phyloP scores from a whole-genome alignment of 2,329 filamentous ascomycete species.

The Massarina eburnea region DNA sequence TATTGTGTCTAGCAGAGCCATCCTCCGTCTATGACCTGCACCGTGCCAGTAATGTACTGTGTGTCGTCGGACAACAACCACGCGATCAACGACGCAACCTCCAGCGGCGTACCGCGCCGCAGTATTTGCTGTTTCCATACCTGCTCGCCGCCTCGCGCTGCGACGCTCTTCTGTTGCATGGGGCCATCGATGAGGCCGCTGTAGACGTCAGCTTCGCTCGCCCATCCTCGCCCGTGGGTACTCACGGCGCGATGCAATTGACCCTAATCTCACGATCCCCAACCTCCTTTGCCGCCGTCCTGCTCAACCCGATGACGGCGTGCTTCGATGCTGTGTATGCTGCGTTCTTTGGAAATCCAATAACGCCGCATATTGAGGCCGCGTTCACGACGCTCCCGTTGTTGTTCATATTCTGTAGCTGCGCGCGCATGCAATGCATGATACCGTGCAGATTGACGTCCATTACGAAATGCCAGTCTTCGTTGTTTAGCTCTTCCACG shows the following conservation, averaged over 20 bases:
- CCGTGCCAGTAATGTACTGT: conserved; percentile 48
- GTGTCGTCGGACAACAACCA: conserved; percentile 49
- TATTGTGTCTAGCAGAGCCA: conserved; percentile 14
- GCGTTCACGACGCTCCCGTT: conserved; percentile 47
- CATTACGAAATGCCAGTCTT: conserved; percentile 45
- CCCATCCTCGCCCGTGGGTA: conserved; percentile 1
- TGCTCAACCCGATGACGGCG: conserved; percentile 45
- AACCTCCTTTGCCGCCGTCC: conserved; percentile 43
- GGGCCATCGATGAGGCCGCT: conserved; percentile 39
- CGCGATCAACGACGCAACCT: conserved; percentile 45
- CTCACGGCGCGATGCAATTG: conserved; percentile 41
- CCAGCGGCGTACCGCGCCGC: conserved; percentile 18
- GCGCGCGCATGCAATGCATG: no score
- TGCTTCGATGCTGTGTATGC: conserved; percentile 46
- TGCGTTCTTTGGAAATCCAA: conserved; percentile 42
- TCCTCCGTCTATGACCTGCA: conserved; percentile 49
- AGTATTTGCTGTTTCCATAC: conserved; percentile 14
- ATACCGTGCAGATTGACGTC: conserved; percentile 43
- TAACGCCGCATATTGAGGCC: conserved; percentile 55
- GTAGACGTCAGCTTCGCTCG: not conserved
- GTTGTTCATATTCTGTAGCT: conserved; percentile 45
- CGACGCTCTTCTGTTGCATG: conserved; percentile 28
- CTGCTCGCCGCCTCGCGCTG: conserved; percentile 11
- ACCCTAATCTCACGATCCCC: conserved; percentile 38
- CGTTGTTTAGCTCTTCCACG: conserved; percentile 35